These are phyloP conservation scores for Citrus medica DNA, from an alignment of 345 rosid species.

Conservation along the genomic window DNA sequence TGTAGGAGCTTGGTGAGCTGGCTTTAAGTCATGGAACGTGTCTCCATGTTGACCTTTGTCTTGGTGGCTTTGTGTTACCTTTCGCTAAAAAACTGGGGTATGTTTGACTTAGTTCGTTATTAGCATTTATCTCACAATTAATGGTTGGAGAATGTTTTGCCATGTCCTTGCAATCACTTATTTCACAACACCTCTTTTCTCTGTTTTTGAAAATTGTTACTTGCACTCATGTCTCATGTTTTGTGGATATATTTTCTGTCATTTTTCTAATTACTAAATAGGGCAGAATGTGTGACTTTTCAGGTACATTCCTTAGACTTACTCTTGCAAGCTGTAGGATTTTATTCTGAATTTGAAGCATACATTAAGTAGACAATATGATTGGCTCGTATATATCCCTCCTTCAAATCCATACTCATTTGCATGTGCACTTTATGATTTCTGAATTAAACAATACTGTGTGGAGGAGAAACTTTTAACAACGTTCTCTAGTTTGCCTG, in stretches of 20 bases:
- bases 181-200: background rate
- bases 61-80: conserved; percentile 97
- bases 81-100: conserved; percentile 92
- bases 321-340: background rate
- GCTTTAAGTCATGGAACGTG: conserved; percentile 75
- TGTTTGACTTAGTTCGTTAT: conserved; percentile 14
- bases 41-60: conserved; percentile 97
- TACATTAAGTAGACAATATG: background rate
- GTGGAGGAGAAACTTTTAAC: background rate
- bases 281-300: background rate
- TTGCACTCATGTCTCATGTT: background rate
- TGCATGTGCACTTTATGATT: background rate
- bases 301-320: background rate
- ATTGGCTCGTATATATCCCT: background rate
- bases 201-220: background rate
- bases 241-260: background rate
- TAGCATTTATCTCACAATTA: background rate
- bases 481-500: background rate
- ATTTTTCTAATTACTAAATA: background rate
- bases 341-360: background rate
- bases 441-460: background rate
- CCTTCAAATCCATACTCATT: background rate
- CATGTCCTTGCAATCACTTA: background rate
- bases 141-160: background rate
- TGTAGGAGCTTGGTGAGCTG: conserved; percentile 88